Evolutionary conservation across 192 early-diverging fungal species (phyloP), one percentile per base, ranked within the genome.

Genomic region (Gonapodya sp.): DNA sequence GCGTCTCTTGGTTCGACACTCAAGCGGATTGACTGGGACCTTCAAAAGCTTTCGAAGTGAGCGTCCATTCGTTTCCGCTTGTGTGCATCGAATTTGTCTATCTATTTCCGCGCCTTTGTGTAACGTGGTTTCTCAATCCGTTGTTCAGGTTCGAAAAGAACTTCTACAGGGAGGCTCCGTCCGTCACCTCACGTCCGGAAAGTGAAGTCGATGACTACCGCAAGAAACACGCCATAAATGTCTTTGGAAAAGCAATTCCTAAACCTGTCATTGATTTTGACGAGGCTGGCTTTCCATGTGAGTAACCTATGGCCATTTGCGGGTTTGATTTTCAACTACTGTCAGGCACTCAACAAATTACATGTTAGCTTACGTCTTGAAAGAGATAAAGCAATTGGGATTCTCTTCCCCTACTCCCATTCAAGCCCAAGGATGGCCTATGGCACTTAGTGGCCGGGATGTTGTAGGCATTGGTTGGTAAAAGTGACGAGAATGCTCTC

Each of bases 361-460:
- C 18, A 46, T 36, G 75, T 81, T 78, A 89, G 88, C 84, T 81
- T 97, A 97, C 84, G 94, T 99, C 30, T 88, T 98, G 81, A 87
- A 92, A 73, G 96, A 97, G 86, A 92, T 99, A 36, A 80, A 89
- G 30, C 89, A 92, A 74, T 89, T 93, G 74, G 96, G 96, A 1
- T 99, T 98, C 87, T 87, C 88, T 31, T 86, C 87, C 24, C 97
- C 97, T 36, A 99, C 97, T 0, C 85, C 95, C 36, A 99, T 99
- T 80, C 97, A 99, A 87, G 90, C 94, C 35, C 97, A 99, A 82
- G 97, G 96, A 35, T 98, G 96, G 96, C 97, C 97, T 16, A 98
- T 98, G 96, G 97, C 96, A 1, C 91, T 99, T 73, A 93, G 91
- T 35, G 96, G 96, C 73, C 92, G 95, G 79, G 95, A 99, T 85